Percentiles rank a stretch among this genome's conserved stretches.
Conservation (phyloP, 225 moss, liverwort and hornwort genomes). For the Bryum argenteum region DNA sequence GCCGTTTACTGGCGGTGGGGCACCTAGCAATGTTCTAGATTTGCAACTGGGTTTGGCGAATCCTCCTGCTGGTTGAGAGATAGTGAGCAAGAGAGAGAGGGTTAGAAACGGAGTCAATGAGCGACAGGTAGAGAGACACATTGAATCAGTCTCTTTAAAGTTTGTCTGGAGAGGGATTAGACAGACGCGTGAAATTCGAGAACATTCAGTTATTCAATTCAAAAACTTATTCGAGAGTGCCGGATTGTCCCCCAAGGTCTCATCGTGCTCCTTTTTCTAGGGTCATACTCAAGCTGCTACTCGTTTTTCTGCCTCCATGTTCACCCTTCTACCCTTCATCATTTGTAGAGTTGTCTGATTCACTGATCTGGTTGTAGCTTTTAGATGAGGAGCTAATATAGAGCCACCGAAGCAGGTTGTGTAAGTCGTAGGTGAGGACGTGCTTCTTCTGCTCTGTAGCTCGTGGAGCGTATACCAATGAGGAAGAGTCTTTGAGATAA, state of each 20-base stretch:
- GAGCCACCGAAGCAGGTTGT: too few relatives aligned
- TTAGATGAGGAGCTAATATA: too few relatives aligned
- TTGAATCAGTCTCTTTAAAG: constrained; percentile 10
- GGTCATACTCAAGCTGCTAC: constrained; percentile 22
- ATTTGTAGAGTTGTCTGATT: constrained; percentile 25
- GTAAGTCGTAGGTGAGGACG: too few relatives aligned
- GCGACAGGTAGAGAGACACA: background rate
- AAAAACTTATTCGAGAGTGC: constrained; percentile 21
- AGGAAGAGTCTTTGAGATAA: too few relatives aligned
- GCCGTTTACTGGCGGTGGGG: constrained; percentile 31
- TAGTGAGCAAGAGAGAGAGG: too few relatives aligned
- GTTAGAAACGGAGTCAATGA: too few relatives aligned
- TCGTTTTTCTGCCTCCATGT: constrained; percentile 21
- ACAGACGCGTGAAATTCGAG: constrained; percentile 22
- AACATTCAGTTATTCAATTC: constrained; percentile 28
- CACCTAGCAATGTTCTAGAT: constrained; percentile 54
- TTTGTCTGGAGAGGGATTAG: constrained; percentile 14
- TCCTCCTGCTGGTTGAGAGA: constrained; percentile 38
- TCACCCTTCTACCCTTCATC: constrained; percentile 21
- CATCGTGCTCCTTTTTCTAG: constrained; percentile 31
- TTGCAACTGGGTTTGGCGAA: constrained; percentile 76
- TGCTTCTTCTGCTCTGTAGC: too few relatives aligned
- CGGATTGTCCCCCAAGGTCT: constrained; percentile 29
- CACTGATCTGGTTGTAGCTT: constrained; percentile 30
- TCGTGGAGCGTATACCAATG: too few relatives aligned